Evolutionary conservation across 2,329 filamentous ascomycete genomes (phyloP).

Genomic region (Bisporella sp.): DNA sequence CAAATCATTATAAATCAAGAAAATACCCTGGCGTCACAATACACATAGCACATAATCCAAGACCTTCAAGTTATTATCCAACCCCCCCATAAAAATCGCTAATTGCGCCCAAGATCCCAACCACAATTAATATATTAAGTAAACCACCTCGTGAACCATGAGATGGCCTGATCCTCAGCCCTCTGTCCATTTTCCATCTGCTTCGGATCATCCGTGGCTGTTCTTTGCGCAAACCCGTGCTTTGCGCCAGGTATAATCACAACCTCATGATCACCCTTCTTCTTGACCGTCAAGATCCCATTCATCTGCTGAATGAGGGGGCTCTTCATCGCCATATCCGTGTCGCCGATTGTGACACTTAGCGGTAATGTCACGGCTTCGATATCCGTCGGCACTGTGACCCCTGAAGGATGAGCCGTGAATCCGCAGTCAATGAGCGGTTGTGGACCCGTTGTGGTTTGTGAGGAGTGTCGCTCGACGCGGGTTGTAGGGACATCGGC

Average conservation of each 20-base stretch:
- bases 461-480: constrained; percentile 10
- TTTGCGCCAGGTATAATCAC: constrained; percentile 30
- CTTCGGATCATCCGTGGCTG: constrained; percentile 26
- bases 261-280: constrained; percentile 25
- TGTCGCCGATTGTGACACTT: constrained; percentile 39
- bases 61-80: too few species aligned
- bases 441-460: constrained; percentile 2
- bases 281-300: constrained; percentile 24
- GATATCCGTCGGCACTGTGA: constrained; percentile 39
- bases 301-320: constrained; percentile 19
- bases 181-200: constrained; percentile 25
- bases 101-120: too few species aligned
- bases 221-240: constrained; percentile 35
- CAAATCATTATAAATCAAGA: too few species aligned
- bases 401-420: constrained; percentile 43
- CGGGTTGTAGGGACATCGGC: constrained; percentile 12
- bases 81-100: too few species aligned
- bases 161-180: constrained; percentile 32
- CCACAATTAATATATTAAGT: neutral
- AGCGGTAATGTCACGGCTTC: constrained; percentile 37
- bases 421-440: constrained; percentile 44
- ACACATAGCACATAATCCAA: too few species aligned
- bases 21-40: too few species aligned
- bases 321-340: constrained; percentile 34
- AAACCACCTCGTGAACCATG: constrained; percentile 27